Evolutionary conservation across 2,329 filamentous ascomycete genomes (phyloP), one percentile per base, ranked within the genome.

Genomic region (Colletotrichum spaethianum): DNA sequence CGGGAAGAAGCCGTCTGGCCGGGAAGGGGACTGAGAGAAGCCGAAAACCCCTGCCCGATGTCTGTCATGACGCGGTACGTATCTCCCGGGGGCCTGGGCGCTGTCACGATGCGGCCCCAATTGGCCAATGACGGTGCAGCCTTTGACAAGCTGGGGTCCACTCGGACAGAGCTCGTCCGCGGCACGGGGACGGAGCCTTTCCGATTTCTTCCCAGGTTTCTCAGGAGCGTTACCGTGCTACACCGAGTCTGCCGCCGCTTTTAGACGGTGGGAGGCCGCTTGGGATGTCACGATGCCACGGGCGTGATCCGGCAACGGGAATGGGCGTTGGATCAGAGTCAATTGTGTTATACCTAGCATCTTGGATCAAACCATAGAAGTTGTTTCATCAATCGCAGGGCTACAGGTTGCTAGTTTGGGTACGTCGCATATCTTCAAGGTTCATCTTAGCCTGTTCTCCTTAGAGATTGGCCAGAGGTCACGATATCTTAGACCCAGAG

Each of bases 201-300:
- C 69, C 69, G 69, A 42, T 68, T 72, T 72, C 69, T 69, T 72
- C 69, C 69, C 64, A 63, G 20, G 6, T 46, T 36, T 11, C 33
- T n/a, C 8, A 16, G 40, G 9, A 14, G 46, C 28, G 48, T 52
- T 61, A 61, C 57, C 57, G 57, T 26, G 38, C 38, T 18, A n/a
- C 57, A 23, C 46, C 61, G 46, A 40, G n/a, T 0, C 8, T 8
- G 33, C n/a, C n/a, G 69, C 69, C 28, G 69, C 69, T 72, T 69
- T 69, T 52, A 38, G 38, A 4, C 6, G 36, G 4, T 4, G 12
- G 5, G 38, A 2, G 8, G 28, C 9, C 14, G 28, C 18, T 56
- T 11, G 14, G 31, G 16, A 23, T 26, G 33, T 11, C 12, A 40
- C 36, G 36, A 33, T 56, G 4, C 8, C 20, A 23, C 44, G n/a